These are phyloP conservation scores for Juglanconis oblonga DNA, from an alignment of 2,329 filamentous ascomycete genomes.

Conservation along the genomic window DNA sequence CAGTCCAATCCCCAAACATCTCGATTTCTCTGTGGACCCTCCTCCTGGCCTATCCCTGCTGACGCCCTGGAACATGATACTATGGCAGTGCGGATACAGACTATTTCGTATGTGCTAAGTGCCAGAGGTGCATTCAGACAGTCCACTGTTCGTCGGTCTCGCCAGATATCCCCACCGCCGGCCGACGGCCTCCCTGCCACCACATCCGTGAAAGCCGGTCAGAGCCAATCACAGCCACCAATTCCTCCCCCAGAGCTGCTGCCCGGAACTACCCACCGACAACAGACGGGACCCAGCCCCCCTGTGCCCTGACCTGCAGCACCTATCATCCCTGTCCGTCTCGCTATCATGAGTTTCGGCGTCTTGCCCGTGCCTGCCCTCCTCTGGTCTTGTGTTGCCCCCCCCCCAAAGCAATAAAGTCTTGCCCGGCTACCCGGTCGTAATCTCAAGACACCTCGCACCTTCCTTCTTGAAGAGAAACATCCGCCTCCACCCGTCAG, in stretches of 20 bases:
- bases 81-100: too few relatives aligned
- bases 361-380: not conserved
- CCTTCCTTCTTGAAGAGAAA: slow-evolving; percentile 12
- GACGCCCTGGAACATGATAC: too few relatives aligned
- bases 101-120: too few relatives aligned
- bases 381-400: not conserved
- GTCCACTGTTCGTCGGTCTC: not conserved
- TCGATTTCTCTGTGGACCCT: not conserved
- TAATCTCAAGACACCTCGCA: not conserved
- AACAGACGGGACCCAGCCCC: not conserved
- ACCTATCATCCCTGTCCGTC: not conserved
- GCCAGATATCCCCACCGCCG: not conserved
- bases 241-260: not conserved
- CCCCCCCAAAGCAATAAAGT: not conserved
- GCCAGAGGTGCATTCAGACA: not conserved
- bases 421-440: not conserved
- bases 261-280: not conserved
- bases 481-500: not conserved
- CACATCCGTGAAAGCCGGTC: not conserved
- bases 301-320: too few relatives aligned
- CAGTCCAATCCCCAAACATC: not conserved
- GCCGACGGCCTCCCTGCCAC: too few relatives aligned
- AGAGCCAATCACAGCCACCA: not conserved
- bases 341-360: not conserved
- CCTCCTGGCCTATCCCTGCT: too few relatives aligned